Percentiles rank a stretch among this genome's conserved stretches.
These are phyloP conservation scores for Psilocybe subaeruginosa DNA, from an alignment of 768 basidiomycete species.

Conservation along the genomic window DNA sequence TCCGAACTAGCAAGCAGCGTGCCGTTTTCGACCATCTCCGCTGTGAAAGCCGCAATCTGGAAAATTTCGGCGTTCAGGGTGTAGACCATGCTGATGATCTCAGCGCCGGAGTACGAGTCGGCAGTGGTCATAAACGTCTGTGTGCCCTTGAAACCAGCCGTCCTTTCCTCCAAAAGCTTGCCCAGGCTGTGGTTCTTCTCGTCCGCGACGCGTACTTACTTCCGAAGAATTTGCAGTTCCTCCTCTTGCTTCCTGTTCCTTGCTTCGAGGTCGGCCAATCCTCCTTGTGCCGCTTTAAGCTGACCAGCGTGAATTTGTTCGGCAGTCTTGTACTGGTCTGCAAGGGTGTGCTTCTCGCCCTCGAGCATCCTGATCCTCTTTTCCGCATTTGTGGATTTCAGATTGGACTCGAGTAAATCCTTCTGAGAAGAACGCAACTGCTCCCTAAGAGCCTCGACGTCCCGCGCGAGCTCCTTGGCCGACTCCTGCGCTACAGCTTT, in stretches of 20 bases:
- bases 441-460: neutral
- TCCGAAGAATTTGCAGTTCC: constrained; percentile 10
- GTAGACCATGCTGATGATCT: constrained; percentile 40
- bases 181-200: constrained; percentile 21
- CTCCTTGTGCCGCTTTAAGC: neutral
- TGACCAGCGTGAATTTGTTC: too few relatives aligned
- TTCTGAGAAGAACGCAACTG: neutral
- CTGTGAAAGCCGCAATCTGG: constrained; percentile 48
- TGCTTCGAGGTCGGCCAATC: constrained; percentile 10
- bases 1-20: neutral
- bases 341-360: neutral
- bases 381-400: neutral
- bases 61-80: constrained; percentile 51
- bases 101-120: constrained; percentile 45
- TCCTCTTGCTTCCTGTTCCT: constrained; percentile 11
- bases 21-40: constrained; percentile 30
- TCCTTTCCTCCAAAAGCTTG: constrained; percentile 30
- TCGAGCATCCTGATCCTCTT: neutral
- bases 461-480: neutral
- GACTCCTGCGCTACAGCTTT: neutral
- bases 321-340: neutral
- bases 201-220: constrained; percentile 20
- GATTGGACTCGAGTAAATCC: neutral
- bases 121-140: constrained; percentile 46
- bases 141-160: constrained; percentile 40